Base-by-base conservation (phyloP, 169 alveolate genomes). In the Cryptosporidium viatorum region DNA sequence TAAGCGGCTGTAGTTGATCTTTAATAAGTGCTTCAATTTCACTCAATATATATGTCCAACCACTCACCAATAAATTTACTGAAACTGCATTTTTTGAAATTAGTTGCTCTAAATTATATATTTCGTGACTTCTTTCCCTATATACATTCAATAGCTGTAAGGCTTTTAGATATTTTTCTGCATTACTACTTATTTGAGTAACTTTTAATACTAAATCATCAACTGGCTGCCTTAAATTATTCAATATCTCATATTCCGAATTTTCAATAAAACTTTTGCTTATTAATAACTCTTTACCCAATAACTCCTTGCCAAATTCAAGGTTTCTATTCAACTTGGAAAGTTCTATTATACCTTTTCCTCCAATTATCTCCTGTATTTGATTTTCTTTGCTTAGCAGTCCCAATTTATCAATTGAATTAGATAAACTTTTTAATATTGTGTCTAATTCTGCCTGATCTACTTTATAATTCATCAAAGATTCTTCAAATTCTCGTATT, bases 321-420 rank as follows among this genome's bases (percentile, higher is more conserved):
- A 73, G 68, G 43, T 73, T 73, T 18, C 37, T 59, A 35, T 33
- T 59, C 58, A 73, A 18, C 58, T 52, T 29, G 16, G 62, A 51
- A 18, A 73, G 52, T 26, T 73, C 86, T 1, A 52, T 18, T 5
- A 73, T 73, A 8, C 86, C 86, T 29, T 73, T 73, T 58, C 86
- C 86, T 18, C 86, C 86, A 1, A 73, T 12, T 18, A 73, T 18
- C 4, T 45, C 29, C 58, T 73, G 86, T 1, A 73, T 52, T 39
- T 73, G 37, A 37, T 33, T 9, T 52, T 73, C 70, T 18, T 9
- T 73, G 43, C 29, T 73, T 21, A 52, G 55, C 1, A 9, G 26
- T 1, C 21, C 59, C 37, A 73, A 37, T n/a, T 16, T 21, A 16
- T 73, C 70, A 8, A 21, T 21, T 8, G 37, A 37, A 39, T 39